phyloP scores from a whole-genome alignment of 805 yeast genomes.

The Candida ulmi region DNA sequence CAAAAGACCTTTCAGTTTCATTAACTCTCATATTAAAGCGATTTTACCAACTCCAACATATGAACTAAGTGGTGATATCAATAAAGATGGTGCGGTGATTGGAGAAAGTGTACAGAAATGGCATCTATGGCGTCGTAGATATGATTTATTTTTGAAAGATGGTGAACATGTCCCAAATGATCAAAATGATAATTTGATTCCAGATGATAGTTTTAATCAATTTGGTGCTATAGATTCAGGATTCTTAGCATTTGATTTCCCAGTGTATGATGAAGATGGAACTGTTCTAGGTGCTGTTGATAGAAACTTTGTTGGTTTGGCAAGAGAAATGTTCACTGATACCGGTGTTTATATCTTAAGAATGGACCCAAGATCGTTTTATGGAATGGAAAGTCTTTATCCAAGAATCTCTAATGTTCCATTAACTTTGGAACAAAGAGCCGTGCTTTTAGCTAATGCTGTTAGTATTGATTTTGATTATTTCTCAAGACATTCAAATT shows the following conservation, averaged over 20 bases:
- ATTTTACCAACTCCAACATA: slow-evolving; percentile 44
- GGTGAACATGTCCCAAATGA: neutral
- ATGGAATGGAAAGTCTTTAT: slow-evolving; percentile 48
- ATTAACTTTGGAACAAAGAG: slow-evolving; percentile 75
- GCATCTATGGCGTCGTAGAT: slow-evolving; percentile 91
- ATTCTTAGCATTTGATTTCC: slow-evolving; percentile 81
- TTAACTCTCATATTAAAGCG: slow-evolving; percentile 82
- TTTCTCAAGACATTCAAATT: slow-evolving; percentile 80
- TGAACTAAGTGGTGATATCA: slow-evolving; percentile 7
- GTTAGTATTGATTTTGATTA: slow-evolving; percentile 93
- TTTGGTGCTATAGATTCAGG: slow-evolving; percentile 88
- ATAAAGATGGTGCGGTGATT: slow-evolving; percentile 41
- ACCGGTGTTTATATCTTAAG: slow-evolving; percentile 87
- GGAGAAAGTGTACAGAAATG: slow-evolving; percentile 91
- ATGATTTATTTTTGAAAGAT: slow-evolving; percentile 58
- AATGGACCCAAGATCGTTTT: slow-evolving; percentile 70
- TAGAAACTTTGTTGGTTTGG: slow-evolving; percentile 93
- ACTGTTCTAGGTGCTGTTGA: slow-evolving; percentile 71
- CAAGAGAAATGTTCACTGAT: slow-evolving; percentile 89
- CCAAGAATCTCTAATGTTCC: slow-evolving; percentile 39
- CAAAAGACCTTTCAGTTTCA: slow-evolving; percentile 77
- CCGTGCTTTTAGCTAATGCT: slow-evolving; percentile 80
- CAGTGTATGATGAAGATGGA: slow-evolving; percentile 55
- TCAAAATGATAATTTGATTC: slow-evolving; percentile 25
- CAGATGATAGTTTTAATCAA: slow-evolving; percentile 49